A percentile compares a stretch with the other conserved stretches of the same genome.
Conservation (phyloP, 2,329 filamentous ascomycete species). For the Aspergillus sclerotialis region DNA sequence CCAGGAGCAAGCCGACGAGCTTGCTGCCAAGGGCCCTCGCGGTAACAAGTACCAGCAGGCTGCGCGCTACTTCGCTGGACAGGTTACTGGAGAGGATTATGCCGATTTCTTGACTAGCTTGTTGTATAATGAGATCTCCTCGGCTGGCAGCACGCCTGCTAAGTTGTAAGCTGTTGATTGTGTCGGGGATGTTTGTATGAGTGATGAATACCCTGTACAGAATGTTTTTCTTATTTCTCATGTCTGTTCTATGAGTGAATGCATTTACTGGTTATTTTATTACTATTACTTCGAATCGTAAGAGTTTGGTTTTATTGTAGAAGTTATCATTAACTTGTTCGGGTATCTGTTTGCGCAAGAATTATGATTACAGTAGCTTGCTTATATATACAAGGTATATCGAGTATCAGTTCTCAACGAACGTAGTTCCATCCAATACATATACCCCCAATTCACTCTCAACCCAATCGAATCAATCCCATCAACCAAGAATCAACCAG, state of each 20-base stretch:
- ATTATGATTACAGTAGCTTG: neutral
- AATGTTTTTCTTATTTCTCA: constrained; percentile 5
- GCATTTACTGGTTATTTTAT: too few species aligned
- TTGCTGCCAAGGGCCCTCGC: constrained; percentile 67
- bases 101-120: constrained; percentile 88
- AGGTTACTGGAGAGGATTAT: constrained; percentile 96
- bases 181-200: constrained; percentile 13
- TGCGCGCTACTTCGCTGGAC: constrained; percentile 82
- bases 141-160: constrained; percentile 61
- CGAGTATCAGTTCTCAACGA: too few species aligned
- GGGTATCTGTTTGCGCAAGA: neutral
- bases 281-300: too few species aligned
- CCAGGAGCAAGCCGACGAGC: constrained; percentile 72
- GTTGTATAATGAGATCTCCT: constrained; percentile 58
- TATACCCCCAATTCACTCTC: neutral
- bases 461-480: neutral
- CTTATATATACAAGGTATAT: too few species aligned
- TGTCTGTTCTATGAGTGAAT: neutral
- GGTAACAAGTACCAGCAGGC: constrained; percentile 90
- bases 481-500: neutral
- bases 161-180: constrained; percentile 53
- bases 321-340: too few species aligned
- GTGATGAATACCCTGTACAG: constrained; percentile 20
- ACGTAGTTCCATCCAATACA: too few species aligned
- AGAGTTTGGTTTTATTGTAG: too few species aligned